phyloP scores from a whole-genome alignment of 345 rosid genomes.

The Nasturtium officinale region DNA sequence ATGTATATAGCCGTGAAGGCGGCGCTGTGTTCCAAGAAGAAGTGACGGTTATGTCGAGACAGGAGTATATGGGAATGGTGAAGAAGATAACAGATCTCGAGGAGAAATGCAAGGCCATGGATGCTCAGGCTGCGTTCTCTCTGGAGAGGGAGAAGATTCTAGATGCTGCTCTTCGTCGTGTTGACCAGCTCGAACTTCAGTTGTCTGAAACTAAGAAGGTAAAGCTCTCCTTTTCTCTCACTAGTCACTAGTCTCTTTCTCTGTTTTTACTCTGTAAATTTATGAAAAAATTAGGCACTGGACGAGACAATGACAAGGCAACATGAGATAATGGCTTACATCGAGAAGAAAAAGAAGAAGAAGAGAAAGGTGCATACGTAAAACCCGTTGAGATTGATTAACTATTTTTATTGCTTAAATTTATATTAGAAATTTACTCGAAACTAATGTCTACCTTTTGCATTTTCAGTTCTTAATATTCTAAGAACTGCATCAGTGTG shows the following conservation, averaged over 20 bases:
- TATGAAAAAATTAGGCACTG: slow-evolving; percentile 50
- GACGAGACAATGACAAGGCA: slow-evolving; percentile 50
- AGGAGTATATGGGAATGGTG: slow-evolving; percentile 64
- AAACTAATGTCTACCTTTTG: not conserved
- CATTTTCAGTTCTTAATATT: slow-evolving; percentile 39
- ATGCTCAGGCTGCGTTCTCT: slow-evolving; percentile 49
- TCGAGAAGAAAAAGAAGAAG: slow-evolving; percentile 56
- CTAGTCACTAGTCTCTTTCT: not conserved
- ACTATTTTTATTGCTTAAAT: not conserved
- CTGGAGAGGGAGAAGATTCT: slow-evolving; percentile 74
- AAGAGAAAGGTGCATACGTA: slow-evolving; percentile 45
- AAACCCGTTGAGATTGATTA: not conserved
- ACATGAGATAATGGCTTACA: slow-evolving; percentile 51
- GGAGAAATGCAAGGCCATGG: slow-evolving; percentile 54
- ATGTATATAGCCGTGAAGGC: slow-evolving; percentile 48
- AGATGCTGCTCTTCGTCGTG: slow-evolving; percentile 60
- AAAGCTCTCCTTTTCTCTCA: not conserved
- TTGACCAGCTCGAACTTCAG: slow-evolving; percentile 59
- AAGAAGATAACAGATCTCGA: slow-evolving; percentile 74
- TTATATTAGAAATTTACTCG: not conserved
- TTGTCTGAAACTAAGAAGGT: slow-evolving; percentile 76
- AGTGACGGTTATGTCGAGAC: slow-evolving; percentile 46
- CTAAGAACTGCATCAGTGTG: slow-evolving; percentile 33
- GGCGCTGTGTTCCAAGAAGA: slow-evolving; percentile 41
- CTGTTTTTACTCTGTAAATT: not conserved